These are phyloP conservation scores for Spatholobus suberectus DNA, from an alignment of 306 rosid genomes.

Conservation along the genomic window DNA sequence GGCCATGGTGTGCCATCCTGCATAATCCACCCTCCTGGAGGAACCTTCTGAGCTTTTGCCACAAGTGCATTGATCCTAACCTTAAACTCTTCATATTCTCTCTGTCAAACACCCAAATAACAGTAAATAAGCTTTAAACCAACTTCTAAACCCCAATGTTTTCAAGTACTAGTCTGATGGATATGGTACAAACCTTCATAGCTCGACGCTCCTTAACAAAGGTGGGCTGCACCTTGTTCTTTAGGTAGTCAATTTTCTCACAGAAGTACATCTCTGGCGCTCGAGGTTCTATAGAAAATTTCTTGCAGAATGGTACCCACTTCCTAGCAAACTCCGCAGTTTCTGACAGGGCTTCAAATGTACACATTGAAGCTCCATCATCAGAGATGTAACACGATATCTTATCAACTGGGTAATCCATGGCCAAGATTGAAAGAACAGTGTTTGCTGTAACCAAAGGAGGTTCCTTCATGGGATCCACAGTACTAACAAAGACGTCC, in stretches of 20 bases:
- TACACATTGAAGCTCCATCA: constrained; percentile 96
- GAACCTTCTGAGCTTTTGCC: constrained; percentile 89
- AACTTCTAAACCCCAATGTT: neutral
- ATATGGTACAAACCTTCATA: constrained; percentile 72
- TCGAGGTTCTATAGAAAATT: constrained; percentile 80
- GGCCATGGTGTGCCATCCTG: constrained; percentile 99
- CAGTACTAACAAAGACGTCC: constrained; percentile 93
- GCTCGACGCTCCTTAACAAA: constrained; percentile 95
- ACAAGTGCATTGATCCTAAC: constrained; percentile 89
- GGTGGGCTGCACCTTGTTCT: constrained; percentile 97
- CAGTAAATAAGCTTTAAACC: constrained; percentile 9
- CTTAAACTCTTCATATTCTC: constrained; percentile 97
- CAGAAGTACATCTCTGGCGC: constrained; percentile 91
- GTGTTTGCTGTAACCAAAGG: constrained; percentile 92
- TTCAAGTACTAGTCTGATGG: constrained; percentile 16
- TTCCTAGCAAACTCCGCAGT: constrained; percentile 92
- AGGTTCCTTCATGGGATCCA: constrained; percentile 99
- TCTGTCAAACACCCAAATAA: constrained; percentile 55
- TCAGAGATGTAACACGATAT: constrained; percentile 93
- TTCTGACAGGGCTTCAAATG: constrained; percentile 85
- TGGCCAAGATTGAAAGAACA: constrained; percentile 82
- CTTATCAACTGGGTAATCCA: constrained; percentile 93
- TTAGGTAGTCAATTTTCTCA: constrained; percentile 90
- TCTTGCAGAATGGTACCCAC: constrained; percentile 98
- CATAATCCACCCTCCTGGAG: constrained; percentile 97